Evolutionary conservation across 495 filamentous ascomycete species (phyloP), one percentile per base, ranked within the genome.

Genomic region (Lentithecium fluviatile): DNA sequence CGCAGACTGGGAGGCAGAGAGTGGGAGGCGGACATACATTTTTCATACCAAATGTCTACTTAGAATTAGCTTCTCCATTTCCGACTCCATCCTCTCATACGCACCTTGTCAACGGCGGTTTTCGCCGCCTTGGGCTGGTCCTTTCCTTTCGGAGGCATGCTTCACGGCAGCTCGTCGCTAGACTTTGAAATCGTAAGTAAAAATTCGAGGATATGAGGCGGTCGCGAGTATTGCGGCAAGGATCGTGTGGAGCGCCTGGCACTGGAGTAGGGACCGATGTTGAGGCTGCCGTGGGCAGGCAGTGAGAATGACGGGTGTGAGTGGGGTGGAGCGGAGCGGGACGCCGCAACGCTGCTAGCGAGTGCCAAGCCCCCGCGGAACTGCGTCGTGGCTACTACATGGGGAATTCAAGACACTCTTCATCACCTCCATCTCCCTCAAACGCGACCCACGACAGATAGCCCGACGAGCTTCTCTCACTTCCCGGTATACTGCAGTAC

Each of bases 1-100:
- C 29, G 29, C 29, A 25, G 11, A 8, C 13, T 37, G 7, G 43
- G 43, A 24, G 20, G 15, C 24, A 45, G 45, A 10, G 10, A 21
- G 51, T 13, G 4, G 19, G 45, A 25, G 29, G 49, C 20, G 19
- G 40, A 80, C 81, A 69, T 76, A 86, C 84, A 72, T 98, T 98
- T 80, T 98, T 98, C 92, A 98, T 95, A 66, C 94, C 94, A 81
- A 98, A 98, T 53, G 94, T 96, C 81, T 25, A 56, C 19, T 51
- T 54, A 47, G 37, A 64, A 45, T 65, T 52, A 60, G 52, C 75
- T 47, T 45, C 12, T 45, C 36, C 58, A 72, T 60, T 25, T 47
- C 34, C 13, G 12, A 19, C 72, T 68, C 11, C n/a, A 2, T 13
- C 25, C 5, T 19, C 32, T 13, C 46, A 40, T 24, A 48, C 49